phyloP scores from a whole-genome alignment of 805 yeast genomes.

The Nakazawaea wickerhamii region DNA sequence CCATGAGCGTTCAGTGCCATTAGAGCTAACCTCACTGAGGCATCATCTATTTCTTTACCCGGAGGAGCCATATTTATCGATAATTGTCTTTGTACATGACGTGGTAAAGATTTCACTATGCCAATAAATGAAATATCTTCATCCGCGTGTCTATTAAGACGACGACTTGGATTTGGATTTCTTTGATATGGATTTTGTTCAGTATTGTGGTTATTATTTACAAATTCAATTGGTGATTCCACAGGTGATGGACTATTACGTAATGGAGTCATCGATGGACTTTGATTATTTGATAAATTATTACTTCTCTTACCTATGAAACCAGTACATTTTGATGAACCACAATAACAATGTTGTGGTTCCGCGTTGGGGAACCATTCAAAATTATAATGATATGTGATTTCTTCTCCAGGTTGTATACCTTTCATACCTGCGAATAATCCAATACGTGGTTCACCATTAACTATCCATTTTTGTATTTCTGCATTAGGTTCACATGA shows the following conservation, averaged over 20 bases:
- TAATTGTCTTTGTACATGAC: slow-evolving; percentile 10
- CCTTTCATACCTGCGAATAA: slow-evolving; percentile 35
- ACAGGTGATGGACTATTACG: neutral
- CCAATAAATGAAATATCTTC: neutral
- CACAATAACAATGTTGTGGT: slow-evolving; percentile 41
- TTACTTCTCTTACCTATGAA: slow-evolving; percentile 28
- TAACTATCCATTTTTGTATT: slow-evolving; percentile 44
- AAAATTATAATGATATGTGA: slow-evolving; percentile 45
- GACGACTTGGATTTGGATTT: neutral
- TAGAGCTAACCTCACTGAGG: slow-evolving; percentile 7
- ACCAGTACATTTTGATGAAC: slow-evolving; percentile 35
- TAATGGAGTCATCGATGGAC: slow-evolving; percentile 1
- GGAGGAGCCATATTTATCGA: slow-evolving; percentile 19
- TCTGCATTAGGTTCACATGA: slow-evolving; percentile 43
- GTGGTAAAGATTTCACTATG: slow-evolving; percentile 9
- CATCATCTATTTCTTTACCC: slow-evolving; percentile 15
- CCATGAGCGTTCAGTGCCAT: slow-evolving; percentile 5
- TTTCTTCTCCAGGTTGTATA: slow-evolving; percentile 36
- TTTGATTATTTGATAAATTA: neutral
- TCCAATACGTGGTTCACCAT: slow-evolving; percentile 40
- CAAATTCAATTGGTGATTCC: neutral
- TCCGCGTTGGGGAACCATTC: slow-evolving; percentile 37
- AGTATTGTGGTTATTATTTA: neutral
- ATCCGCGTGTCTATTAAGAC: slow-evolving; percentile 3
- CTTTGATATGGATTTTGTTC: slow-evolving; percentile 4